Evolutionary conservation across 2,329 filamentous ascomycete genomes (phyloP).

Genomic region (Macrophomina phaseolina): DNA sequence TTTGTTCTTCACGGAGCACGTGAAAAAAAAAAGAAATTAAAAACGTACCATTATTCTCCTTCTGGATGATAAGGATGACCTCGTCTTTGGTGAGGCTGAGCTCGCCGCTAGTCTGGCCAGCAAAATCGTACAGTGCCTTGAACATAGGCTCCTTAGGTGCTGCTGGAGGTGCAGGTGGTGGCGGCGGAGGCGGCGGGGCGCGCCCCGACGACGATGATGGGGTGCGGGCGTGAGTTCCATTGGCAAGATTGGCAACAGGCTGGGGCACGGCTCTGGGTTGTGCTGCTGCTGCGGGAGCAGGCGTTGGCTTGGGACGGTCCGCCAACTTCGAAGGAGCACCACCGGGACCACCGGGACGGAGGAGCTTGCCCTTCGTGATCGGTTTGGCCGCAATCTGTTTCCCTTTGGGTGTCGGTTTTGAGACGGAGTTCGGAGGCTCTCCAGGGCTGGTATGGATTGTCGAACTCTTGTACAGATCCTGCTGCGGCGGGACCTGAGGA

Average conservation of each 20-base stretch:
- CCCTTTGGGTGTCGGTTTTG: constrained; percentile 82
- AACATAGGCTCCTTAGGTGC: constrained; percentile 74
- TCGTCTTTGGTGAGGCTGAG: constrained; percentile 80
- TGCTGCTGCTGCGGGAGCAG: constrained; percentile 37
- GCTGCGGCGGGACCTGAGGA: constrained; percentile 67
- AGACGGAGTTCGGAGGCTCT: constrained; percentile 81
- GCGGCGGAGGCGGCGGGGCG: constrained; percentile 63
- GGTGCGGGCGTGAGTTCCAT: constrained; percentile 53
- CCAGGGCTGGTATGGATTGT: constrained; percentile 85
- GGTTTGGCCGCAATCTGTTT: constrained; percentile 87
- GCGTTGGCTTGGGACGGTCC: constrained; percentile 47
- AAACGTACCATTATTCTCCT: constrained; percentile 87
- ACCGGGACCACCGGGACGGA: constrained; percentile 86
- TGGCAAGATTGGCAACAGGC: constrained; percentile 59
- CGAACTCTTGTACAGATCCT: constrained; percentile 91
- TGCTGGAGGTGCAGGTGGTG: constrained; percentile 67
- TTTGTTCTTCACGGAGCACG: neutral
- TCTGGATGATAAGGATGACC: constrained; percentile 86
- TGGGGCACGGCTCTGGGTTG: constrained; percentile 58
- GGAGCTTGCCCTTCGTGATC: constrained; percentile 90
- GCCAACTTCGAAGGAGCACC: constrained; percentile 78
- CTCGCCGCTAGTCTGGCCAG: constrained; percentile 82
- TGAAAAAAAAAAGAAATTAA: neutral
- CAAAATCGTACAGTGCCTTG: constrained; percentile 92
- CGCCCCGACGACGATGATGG: constrained; percentile 52